Percentiles rank a stretch among this genome's conserved stretches.
Conservation (phyloP, 257 asterid genomes). For the Plantago major region DNA sequence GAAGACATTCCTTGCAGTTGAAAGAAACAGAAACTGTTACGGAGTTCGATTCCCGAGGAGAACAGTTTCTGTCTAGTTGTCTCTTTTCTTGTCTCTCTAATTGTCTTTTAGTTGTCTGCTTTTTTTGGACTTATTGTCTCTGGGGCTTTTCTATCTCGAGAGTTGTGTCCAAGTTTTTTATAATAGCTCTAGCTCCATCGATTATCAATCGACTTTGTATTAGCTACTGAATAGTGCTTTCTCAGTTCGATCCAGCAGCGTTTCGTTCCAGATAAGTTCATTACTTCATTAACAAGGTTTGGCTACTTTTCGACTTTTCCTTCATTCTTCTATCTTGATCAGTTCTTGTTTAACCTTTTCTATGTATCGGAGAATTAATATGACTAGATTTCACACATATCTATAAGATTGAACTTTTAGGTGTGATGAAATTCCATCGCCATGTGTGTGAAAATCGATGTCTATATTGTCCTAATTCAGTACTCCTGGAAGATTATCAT, state of each 20-base stretch:
- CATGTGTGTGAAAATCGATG: no score
- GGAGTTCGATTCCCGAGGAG: constrained; percentile 47
- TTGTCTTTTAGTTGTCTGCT: constrained; percentile 30
- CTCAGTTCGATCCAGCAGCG: not conserved
- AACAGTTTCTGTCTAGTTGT: not conserved
- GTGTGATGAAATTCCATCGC: no score
- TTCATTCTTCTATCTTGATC: not conserved
- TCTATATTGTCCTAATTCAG: no score
- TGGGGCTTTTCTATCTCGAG: constrained; percentile 14
- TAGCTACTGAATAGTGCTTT: no score
- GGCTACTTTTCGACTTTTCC: not conserved
- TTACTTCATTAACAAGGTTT: not conserved
- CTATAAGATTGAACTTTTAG: no score
- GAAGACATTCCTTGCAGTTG: constrained; percentile 7
- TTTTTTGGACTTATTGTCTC: not conserved
- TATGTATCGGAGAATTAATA: no score
- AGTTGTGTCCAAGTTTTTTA: constrained; percentile 13
- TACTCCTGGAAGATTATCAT: no score
- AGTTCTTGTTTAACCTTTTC: no score
- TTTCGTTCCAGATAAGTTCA: not conserved
- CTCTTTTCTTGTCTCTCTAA: constrained; percentile 11
- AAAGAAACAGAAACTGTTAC: not conserved
- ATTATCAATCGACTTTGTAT: no score
- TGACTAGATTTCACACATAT: no score
- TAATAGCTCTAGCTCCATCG: not conserved